Evolutionary conservation across 2,329 filamentous ascomycete species (phyloP), one percentile per base, ranked within the genome.

Genomic region (Diplodia corticola): DNA sequence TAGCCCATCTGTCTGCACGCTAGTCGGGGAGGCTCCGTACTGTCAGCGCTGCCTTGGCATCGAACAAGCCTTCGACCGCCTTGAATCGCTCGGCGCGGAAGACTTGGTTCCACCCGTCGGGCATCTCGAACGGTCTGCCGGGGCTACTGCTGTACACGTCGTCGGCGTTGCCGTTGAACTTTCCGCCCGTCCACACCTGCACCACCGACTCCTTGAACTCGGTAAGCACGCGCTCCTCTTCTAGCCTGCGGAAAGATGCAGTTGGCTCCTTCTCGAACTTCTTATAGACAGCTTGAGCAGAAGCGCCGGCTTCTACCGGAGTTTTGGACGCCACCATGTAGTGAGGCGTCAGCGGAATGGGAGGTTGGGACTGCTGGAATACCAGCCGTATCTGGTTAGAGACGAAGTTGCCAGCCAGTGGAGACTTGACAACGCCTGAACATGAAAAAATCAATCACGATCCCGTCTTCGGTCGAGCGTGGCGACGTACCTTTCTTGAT

Each of bases 201-300:
- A 98, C 93, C 17, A 97, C 92, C 20, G 91, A 96, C 80, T 99
- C 96, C 81, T 99, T 99, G 86, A 96, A 99, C 77, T 97, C 93
- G 44, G 92, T 93, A 66, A 99, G 82, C 49, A 97, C 89, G 63
- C 94, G 91, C 78, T 98, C 95, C 81, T 99, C 93, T 79, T 98
- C 89, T 70, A 94, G 89, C 20, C 84, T 82, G 67, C 90, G 88
- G 85, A 93, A 98, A 1, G 91, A 93, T 30, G 87, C 84, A 71
- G 82, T 80, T 0, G 85, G 86, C 1, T 84, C 80, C 64, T 80
- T 80, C 83, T 74, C 84, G 76, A 92, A 96, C 46, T 86, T 86
- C 71, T 88, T 89, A 78, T 91, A 89, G 57, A 85, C 88, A 48
- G 89, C 91, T 77, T 96, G 90, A 2, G 93, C 85, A 1, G 93